phyloP scores from a whole-genome alignment of 495 filamentous ascomycete genomes.

The Penicillium bovifimosum region DNA sequence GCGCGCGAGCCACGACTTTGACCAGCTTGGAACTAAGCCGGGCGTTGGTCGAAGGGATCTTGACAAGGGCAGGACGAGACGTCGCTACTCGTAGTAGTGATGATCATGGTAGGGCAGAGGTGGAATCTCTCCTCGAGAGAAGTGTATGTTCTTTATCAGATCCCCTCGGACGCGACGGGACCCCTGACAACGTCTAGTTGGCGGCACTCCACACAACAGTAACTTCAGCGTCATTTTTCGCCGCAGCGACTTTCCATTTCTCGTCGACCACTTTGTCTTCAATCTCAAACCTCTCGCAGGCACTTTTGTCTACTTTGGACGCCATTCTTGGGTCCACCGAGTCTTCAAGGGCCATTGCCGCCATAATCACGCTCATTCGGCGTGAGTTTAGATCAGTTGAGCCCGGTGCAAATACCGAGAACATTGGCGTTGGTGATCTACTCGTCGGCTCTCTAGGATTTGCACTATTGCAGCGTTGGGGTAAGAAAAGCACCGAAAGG shows the following conservation, averaged over 20 bases:
- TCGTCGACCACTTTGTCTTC: conserved; percentile 58
- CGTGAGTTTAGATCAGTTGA: conserved; percentile 65
- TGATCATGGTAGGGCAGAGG: conserved; percentile 53
- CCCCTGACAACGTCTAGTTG: conserved; percentile 30
- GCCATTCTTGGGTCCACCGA: conserved; percentile 73
- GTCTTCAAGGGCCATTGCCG: conserved; percentile 72
- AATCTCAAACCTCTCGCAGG: conserved; percentile 57
- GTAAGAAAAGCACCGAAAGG: conserved; percentile 53
- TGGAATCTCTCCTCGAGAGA: conserved; percentile 56
- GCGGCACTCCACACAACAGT: conserved; percentile 58
- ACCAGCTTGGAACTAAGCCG: conserved; percentile 65
- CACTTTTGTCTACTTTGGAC: conserved; percentile 62
- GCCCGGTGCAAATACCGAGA: conserved; percentile 51
- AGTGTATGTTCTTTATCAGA: conserved; percentile 38
- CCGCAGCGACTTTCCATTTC: conserved; percentile 66
- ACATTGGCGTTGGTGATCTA: conserved; percentile 60
- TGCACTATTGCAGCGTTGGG: conserved; percentile 66
- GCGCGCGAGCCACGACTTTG: conserved; percentile 62
- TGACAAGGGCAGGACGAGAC: conserved; percentile 65
- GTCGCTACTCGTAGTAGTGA: conserved; percentile 50
- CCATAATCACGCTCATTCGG: conserved; percentile 67
- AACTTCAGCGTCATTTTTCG: conserved; percentile 59
- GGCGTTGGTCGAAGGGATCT: conserved; percentile 58
- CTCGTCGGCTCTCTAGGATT: conserved; percentile 64
- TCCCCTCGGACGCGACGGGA: not conserved